Evolutionary conservation across 345 rosid species (phyloP).

Genomic region (Brassica incana): DNA sequence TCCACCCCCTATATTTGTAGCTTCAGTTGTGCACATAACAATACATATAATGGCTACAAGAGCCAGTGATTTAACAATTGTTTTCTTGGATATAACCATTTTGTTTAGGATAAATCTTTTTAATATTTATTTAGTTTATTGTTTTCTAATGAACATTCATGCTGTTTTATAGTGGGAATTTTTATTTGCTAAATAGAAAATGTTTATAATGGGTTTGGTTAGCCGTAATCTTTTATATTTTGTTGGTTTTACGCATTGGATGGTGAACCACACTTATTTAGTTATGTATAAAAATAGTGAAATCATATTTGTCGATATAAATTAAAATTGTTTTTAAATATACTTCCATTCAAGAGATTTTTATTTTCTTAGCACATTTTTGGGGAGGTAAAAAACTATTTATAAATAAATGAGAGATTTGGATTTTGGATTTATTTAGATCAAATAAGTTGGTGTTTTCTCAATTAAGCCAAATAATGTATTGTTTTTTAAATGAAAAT

Average conservation of each 20-base stretch:
- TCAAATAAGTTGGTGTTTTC: not conserved
- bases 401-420: not conserved
- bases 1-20: not conserved
- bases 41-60: conserved; percentile 2
- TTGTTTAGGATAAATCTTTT: not conserved
- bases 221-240: conserved; percentile 3
- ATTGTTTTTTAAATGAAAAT: too few relatives aligned
- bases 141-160: not conserved
- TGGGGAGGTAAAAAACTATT: not conserved
- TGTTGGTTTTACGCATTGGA: conserved; percentile 8
- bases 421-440: not conserved
- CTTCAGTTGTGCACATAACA: conserved; percentile 14
- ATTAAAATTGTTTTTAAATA: not conserved
- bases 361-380: not conserved
- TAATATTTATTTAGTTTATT: too few relatives aligned
- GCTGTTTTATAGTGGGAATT: conserved; percentile 1
- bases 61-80: not conserved
- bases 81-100: not conserved
- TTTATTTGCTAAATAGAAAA: conserved; percentile 18
- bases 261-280: not conserved
- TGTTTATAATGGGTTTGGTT: not conserved
- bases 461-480: too few relatives aligned
- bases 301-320: not conserved
- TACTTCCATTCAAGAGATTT: not conserved
- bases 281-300: conserved; percentile 6